phyloP scores from a whole-genome alignment of 2,329 filamentous ascomycete species.

The Alternaria infectoria region DNA sequence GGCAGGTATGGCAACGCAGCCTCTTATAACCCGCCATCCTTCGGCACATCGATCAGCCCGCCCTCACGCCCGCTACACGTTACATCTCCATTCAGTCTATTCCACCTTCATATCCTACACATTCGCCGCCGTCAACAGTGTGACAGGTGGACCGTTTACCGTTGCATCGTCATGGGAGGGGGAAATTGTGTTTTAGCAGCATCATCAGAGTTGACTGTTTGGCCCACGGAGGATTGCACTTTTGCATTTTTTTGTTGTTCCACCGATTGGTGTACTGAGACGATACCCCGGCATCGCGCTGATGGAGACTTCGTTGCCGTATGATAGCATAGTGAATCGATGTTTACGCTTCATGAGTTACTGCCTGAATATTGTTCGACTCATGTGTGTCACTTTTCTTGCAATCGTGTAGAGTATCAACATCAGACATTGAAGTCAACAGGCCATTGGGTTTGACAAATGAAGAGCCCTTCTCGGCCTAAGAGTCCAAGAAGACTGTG shows the following conservation, averaged over 20 bases:
- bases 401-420: background rate
- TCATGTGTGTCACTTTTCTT: background rate
- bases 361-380: background rate
- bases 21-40: background rate
- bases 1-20: background rate
- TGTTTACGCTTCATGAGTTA: background rate
- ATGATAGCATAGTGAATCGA: background rate
- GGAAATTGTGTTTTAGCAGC: background rate
- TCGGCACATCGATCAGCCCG: background rate
- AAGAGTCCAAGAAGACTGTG: background rate
- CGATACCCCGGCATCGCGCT: constrained; percentile 4
- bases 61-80: background rate
- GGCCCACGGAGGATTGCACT: background rate
- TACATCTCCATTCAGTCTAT: background rate
- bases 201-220: background rate
- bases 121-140: background rate
- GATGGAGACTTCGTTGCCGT: background rate
- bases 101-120: background rate
- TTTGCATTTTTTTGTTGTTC: background rate
- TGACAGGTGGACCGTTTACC: background rate
- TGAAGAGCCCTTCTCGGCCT: background rate
- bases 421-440: background rate
- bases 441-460: background rate
- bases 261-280: background rate
- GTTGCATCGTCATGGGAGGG: background rate